Conservation (phyloP, 176 grass and related monocot species). For the Chloris gayana region DNA sequence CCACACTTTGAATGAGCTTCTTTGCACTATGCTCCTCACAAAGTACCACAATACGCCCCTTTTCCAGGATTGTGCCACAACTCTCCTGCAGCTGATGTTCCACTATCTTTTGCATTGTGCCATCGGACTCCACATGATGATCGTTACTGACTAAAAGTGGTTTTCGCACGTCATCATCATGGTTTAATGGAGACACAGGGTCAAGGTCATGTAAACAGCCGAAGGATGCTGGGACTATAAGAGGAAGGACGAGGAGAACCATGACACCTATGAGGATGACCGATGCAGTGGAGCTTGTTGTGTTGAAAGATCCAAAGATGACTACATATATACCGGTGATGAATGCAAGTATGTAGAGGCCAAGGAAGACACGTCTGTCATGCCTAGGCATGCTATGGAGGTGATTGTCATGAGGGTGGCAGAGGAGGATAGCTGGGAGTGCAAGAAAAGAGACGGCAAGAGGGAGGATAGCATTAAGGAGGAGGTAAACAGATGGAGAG, state of each 20-base stretch:
- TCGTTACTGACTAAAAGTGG: constrained; percentile 31
- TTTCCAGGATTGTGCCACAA: constrained; percentile 41
- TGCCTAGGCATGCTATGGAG: constrained; percentile 30
- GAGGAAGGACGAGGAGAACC: constrained; percentile 66
- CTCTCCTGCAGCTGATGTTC: constrained; percentile 23
- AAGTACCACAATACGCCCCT: constrained; percentile 45
- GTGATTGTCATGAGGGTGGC: constrained; percentile 46
- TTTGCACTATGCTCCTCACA: constrained; percentile 75
- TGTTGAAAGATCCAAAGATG: constrained; percentile 61
- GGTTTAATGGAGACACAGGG: not conserved
- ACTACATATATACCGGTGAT: constrained; percentile 76
- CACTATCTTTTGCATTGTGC: not conserved
- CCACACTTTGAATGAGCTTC: constrained; percentile 64
- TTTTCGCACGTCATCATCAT: constrained; percentile 38
- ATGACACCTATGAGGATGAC: constrained; percentile 66
- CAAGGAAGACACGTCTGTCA: constrained; percentile 65
- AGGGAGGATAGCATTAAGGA: constrained; percentile 79
- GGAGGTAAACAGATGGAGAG: constrained; percentile 68
- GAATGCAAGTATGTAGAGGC: constrained; percentile 75
- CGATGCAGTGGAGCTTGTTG: constrained; percentile 39
- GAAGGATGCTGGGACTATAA: constrained; percentile 62
- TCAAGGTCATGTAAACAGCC: constrained; percentile 33
- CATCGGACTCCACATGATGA: not conserved
- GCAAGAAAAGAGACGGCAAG: constrained; percentile 50
- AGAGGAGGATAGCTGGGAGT: constrained; percentile 63